A percentile compares a stretch with the other conserved stretches of the same genome.
Conservation (phyloP, 148 eudicot genomes). For the Amaranthus hypochondriacus region DNA sequence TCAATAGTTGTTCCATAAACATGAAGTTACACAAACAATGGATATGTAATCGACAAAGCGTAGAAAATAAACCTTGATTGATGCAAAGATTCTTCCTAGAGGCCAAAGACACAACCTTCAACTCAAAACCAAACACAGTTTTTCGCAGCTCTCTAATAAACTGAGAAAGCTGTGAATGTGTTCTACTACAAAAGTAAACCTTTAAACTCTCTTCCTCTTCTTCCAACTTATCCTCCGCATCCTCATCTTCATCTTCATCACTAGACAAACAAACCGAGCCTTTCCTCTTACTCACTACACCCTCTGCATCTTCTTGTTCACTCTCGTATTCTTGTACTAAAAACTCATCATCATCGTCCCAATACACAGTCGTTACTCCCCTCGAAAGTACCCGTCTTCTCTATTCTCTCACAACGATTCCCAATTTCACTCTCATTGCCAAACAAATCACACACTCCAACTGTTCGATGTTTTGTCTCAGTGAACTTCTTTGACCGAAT, state of each 20-base stretch:
- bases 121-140: slow-evolving; percentile 69
- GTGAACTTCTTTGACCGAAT: slow-evolving; percentile 24
- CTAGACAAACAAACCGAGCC: slow-evolving; percentile 58
- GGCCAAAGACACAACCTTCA: slow-evolving; percentile 83
- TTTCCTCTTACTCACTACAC: slow-evolving; percentile 57
- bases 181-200: slow-evolving; percentile 84
- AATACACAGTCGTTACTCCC: slow-evolving; percentile 19
- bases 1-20: not conserved
- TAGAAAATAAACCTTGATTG: slow-evolving; percentile 61
- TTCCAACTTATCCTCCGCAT: slow-evolving; percentile 17
- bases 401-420: not conserved
- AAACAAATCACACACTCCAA: slow-evolving; percentile 41
- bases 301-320: slow-evolving; percentile 45
- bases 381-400: slow-evolving; percentile 15
- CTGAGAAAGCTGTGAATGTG: slow-evolving; percentile 96
- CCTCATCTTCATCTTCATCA: slow-evolving; percentile 58
- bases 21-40: not conserved
- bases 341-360: slow-evolving; percentile 66
- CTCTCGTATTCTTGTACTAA: slow-evolving; percentile 88
- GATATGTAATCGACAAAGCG: not conserved
- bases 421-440: slow-evolving; percentile 21
- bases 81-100: slow-evolving; percentile 92
- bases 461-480: slow-evolving; percentile 33
- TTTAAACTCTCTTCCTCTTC: slow-evolving; percentile 44
- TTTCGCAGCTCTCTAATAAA: slow-evolving; percentile 85